These are phyloP conservation scores for Viola pubescens DNA, from an alignment of 441 rosid species.

Conservation along the genomic window DNA sequence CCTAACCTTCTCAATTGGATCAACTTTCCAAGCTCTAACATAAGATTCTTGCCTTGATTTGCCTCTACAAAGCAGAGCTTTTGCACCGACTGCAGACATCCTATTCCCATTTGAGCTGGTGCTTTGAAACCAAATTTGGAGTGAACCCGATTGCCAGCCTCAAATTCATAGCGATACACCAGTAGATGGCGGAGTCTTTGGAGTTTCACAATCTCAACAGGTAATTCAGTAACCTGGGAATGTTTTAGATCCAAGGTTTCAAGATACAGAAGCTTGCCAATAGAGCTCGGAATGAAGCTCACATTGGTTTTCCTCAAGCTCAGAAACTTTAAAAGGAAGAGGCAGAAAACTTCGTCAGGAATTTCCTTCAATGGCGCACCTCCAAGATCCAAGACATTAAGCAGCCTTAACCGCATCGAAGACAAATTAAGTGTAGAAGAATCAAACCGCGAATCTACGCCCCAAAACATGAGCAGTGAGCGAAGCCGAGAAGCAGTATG, in stretches of 20 bases:
- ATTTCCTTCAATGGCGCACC: conserved; percentile 19
- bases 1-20: conserved; percentile 27
- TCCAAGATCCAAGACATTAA: conserved; percentile 24
- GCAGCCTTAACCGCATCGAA: conserved; percentile 14
- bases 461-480: conserved; percentile 33
- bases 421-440: not conserved
- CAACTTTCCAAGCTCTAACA: conserved; percentile 22
- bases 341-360: conserved; percentile 11
- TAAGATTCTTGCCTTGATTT: conserved; percentile 8
- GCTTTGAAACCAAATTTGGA: conserved; percentile 30
- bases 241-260: conserved; percentile 26
- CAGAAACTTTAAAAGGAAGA: conserved; percentile 16
- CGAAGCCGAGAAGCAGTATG: conserved; percentile 24
- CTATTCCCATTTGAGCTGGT: conserved; percentile 23
- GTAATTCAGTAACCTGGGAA: conserved; percentile 20
- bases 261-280: conserved; percentile 21
- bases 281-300: conserved; percentile 17
- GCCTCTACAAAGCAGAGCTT: conserved; percentile 28
- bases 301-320: conserved; percentile 21
- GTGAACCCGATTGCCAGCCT: conserved; percentile 19
- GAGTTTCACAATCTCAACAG: conserved; percentile 20
- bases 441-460: conserved; percentile 9
- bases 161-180: conserved; percentile 22
- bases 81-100: conserved; percentile 21
- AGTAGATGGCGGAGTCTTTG: conserved; percentile 35